phyloP scores from a whole-genome alignment of 768 basidiomycete genomes.

The Auriscalpium vulgare region DNA sequence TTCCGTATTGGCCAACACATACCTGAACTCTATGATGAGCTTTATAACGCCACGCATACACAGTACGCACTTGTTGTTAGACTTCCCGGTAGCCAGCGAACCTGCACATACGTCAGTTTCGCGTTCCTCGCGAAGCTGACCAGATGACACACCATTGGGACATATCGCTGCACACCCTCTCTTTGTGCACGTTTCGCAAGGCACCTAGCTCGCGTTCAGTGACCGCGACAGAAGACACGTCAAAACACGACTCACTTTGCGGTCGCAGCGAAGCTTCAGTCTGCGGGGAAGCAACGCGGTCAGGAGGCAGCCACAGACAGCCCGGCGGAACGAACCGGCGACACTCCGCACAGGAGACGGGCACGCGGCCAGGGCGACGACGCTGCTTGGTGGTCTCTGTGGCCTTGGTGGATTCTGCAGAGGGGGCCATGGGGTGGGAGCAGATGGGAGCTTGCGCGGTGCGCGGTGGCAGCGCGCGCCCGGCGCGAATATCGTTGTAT shows the following conservation, averaged over 20 bases:
- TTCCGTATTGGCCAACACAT: conserved; percentile 60
- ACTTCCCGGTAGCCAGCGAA: conserved; percentile 48
- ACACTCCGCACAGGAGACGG: conserved; percentile 29
- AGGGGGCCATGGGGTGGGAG: neutral
- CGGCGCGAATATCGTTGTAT: no score
- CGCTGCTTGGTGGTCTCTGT: conserved; percentile 4
- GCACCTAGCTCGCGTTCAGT: conserved; percentile 36
- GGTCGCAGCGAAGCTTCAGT: conserved; percentile 60
- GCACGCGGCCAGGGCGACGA: conserved; percentile 18
- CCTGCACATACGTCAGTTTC: conserved; percentile 25
- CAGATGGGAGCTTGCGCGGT: no score
- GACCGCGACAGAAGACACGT: neutral
- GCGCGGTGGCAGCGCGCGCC: no score
- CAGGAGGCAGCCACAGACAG: neutral
- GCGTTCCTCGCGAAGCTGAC: neutral
- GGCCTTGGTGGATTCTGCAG: neutral
- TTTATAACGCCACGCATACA: neutral
- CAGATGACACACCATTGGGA: conserved; percentile 50
- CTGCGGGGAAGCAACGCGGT: conserved; percentile 24
- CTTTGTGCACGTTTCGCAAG: conserved; percentile 71
- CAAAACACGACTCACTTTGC: conserved; percentile 35
- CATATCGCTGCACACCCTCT: conserved; percentile 71
- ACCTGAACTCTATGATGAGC: conserved; percentile 21
- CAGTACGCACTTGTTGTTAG: conserved; percentile 37
- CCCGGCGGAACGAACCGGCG: conserved; percentile 23